Conservation (phyloP, 2,329 filamentous ascomycete species). For the Talaromyces rugulosus region DNA sequence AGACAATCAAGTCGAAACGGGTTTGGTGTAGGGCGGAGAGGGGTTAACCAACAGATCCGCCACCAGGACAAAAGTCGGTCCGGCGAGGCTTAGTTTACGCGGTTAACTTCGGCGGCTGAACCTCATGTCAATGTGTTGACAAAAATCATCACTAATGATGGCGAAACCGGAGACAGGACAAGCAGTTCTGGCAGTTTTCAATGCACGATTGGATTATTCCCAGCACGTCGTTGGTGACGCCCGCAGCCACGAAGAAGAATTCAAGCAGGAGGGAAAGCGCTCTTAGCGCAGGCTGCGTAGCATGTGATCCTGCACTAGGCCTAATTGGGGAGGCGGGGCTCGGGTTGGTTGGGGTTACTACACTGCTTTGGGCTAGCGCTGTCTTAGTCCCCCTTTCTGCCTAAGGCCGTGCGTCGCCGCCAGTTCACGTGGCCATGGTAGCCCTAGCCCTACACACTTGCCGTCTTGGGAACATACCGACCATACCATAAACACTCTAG, state of each 20-base stretch:
- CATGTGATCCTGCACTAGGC: slow-evolving; percentile 9
- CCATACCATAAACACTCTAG: not conserved
- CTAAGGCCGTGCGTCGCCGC: not conserved
- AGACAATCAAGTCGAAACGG: not conserved
- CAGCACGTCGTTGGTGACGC: not conserved
- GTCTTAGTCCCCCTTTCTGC: not conserved
- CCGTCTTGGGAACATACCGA: slow-evolving; percentile 1
- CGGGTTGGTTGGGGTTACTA: not conserved
- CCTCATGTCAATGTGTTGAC: not conserved
- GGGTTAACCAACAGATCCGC: not conserved
- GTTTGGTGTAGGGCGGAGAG: not conserved
- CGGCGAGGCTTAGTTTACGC: not conserved
- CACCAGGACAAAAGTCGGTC: not conserved
- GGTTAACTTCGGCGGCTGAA: not conserved
- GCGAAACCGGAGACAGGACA: not conserved
- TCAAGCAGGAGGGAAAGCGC: not conserved
- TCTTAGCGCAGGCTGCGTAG: not conserved
- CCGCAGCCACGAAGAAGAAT: not conserved
- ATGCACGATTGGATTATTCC: not conserved
- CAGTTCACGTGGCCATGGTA: not conserved
- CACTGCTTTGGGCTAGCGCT: not conserved
- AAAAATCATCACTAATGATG: not conserved
- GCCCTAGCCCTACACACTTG: slow-evolving; percentile 18
- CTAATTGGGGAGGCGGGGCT: not conserved
- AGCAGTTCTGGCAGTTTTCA: not conserved